phyloP scores from a whole-genome alignment of 768 basidiomycete species.

The Macrolepiota albuminosa region DNA sequence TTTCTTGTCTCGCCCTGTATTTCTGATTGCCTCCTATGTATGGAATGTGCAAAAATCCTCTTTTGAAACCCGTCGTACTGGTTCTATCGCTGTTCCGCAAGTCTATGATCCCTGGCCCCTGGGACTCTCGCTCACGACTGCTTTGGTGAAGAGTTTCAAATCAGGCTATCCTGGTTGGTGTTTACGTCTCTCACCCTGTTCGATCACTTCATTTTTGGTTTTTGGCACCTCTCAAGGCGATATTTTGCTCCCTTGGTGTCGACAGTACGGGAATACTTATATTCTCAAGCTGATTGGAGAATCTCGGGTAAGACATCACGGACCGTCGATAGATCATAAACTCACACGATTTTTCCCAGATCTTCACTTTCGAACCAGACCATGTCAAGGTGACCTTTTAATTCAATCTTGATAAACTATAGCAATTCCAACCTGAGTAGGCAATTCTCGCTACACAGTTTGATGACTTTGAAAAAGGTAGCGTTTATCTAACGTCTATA shows the following conservation, averaged over 20 bases:
- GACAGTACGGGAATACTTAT: constrained; percentile 20
- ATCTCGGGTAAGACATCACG: constrained; percentile 20
- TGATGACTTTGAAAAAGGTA: constrained; percentile 41
- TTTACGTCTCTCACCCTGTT: neutral
- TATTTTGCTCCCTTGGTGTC: constrained; percentile 19
- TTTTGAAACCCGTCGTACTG: constrained; percentile 8
- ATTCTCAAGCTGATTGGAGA: constrained; percentile 24
- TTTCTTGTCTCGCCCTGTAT: constrained; percentile 5
- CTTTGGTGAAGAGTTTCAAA: constrained; percentile 18
- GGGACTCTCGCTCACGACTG: constrained; percentile 27
- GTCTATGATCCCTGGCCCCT: constrained; percentile 31
- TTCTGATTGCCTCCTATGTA: neutral
- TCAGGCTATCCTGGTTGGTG: constrained; percentile 22
- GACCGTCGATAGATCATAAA: too few relatives aligned
- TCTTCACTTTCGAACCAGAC: constrained; percentile 41
- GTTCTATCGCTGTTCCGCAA: constrained; percentile 28
- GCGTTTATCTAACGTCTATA: neutral
- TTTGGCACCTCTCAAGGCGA: constrained; percentile 18
- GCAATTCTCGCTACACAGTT: constrained; percentile 45
- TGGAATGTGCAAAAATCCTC: neutral
- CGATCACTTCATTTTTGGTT: neutral
- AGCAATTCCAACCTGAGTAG: neutral
- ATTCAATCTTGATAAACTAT: neutral
- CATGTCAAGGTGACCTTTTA: constrained; percentile 30
- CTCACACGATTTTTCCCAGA: constrained; percentile 16